These are phyloP conservation scores for Aristolochia fimbriata DNA, from an alignment of 164 flowering plant species.

Conservation along the genomic window DNA sequence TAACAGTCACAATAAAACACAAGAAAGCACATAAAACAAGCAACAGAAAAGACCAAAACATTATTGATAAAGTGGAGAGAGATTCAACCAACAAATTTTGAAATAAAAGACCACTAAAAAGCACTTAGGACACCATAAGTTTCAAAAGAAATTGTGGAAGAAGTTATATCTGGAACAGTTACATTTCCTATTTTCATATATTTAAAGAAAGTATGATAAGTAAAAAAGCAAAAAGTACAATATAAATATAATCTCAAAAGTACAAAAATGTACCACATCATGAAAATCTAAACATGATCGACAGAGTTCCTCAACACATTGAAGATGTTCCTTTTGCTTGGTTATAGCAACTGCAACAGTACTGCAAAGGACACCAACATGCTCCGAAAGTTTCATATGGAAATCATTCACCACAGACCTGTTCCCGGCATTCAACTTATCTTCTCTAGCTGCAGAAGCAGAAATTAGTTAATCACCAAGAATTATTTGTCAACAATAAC, in stretches of 20 bases:
- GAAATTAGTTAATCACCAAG: neutral
- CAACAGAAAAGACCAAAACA: too few relatives aligned
- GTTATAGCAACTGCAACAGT: conserved; percentile 47
- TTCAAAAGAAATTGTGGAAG: too few relatives aligned
- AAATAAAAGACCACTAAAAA: too few relatives aligned
- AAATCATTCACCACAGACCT: conserved; percentile 53
- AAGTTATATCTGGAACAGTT: neutral
- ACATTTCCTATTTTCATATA: neutral
- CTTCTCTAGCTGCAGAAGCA: conserved; percentile 57
- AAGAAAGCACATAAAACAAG: too few relatives aligned
- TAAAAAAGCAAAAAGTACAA: neutral
- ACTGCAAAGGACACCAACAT: conserved; percentile 53
- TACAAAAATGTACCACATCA: conserved; percentile 41
- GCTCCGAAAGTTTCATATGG: conserved; percentile 47
- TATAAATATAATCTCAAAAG: neutral
- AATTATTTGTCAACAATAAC: too few relatives aligned
- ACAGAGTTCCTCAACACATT: conserved; percentile 54
- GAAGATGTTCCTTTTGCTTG: conserved; percentile 65
- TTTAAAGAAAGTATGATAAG: neutral
- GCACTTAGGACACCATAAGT: too few relatives aligned
- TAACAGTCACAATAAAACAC: neutral
- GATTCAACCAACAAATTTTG: too few relatives aligned
- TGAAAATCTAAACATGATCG: conserved; percentile 45
- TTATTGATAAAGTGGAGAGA: too few relatives aligned
- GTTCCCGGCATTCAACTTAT: conserved; percentile 65